Evolutionary conservation across 805 yeast species (phyloP).

Genomic region (Kodamaea nitidulidarum): DNA sequence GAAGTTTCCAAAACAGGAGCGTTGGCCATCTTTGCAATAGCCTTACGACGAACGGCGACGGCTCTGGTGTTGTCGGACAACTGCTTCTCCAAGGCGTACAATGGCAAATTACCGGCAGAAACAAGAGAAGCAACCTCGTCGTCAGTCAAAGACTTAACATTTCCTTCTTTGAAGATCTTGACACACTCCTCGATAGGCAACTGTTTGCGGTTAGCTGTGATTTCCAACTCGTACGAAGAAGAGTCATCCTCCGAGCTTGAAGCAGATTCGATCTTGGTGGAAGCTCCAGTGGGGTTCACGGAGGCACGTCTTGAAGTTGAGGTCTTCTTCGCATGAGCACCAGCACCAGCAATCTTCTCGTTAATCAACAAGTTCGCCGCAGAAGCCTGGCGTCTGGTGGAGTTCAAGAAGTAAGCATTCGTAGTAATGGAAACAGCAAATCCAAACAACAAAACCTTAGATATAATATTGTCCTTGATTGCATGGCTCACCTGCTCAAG

Average conservation of each 20-base stretch:
- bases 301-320: slow-evolving; percentile 9
- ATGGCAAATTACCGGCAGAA: slow-evolving; percentile 73
- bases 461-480: slow-evolving; percentile 73
- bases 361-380: slow-evolving; percentile 39
- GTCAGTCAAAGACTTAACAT: slow-evolving; percentile 59
- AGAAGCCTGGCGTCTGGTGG: slow-evolving; percentile 64
- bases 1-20: slow-evolving; percentile 73
- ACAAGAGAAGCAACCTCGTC: slow-evolving; percentile 73
- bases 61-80: slow-evolving; percentile 88
- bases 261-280: not conserved
- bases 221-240: slow-evolving; percentile 21
- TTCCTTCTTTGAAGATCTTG: slow-evolving; percentile 64
- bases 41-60: slow-evolving; percentile 85
- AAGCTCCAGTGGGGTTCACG: slow-evolving; percentile 21
- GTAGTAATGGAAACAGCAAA: slow-evolving; percentile 73
- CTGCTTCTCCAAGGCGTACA: slow-evolving; percentile 92
- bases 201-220: slow-evolving; percentile 15
- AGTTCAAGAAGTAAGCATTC: slow-evolving; percentile 81
- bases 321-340: slow-evolving; percentile 19
- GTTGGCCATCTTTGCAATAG: slow-evolving; percentile 78
- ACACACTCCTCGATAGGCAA: slow-evolving; percentile 64
- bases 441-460: slow-evolving; percentile 69
- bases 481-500: slow-evolving; percentile 59
- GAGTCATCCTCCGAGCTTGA: slow-evolving; percentile 14
- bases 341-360: slow-evolving; percentile 34